Evolutionary conservation across 352 stramenopile species (phyloP), one percentile per base, ranked within the genome.

Genomic region (Poterioochromonas sp.): DNA sequence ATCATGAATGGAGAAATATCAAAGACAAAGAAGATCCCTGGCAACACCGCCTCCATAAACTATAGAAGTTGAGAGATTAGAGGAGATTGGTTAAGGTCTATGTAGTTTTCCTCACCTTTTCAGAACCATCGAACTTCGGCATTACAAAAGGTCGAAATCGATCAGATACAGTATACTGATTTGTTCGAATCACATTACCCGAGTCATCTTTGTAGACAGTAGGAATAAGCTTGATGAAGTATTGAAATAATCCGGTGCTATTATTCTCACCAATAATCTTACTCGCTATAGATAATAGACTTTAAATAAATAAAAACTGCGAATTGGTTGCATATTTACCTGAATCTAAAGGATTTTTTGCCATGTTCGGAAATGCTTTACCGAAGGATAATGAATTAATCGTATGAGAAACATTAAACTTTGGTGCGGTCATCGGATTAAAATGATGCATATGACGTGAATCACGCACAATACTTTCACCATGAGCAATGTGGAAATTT

Each of bases 1-100:
- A 94, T 92, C 90, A 97, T 85, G 80, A 99, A 91, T 3, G 95
- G 90, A 49, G 89, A 96, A 70, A 98, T 94, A 77, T 97, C 91
- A 87, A 98, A 98, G 79, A 93, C 89, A 80, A 99, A 96, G 73
- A 96, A 97, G 15, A 99, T 90, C 80, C 96, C 94, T 83, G 88
- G 86, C 70, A 90, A 76, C 79, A 79, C 58, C 40, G 49, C 35
- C 35, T 68, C 41, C 37, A 64, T 77, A 80, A 63, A 77, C 69
- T 18, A 51, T 79, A 43, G 78, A 74, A 69, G 29, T 18, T 79
- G 78, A 76, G 53, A 49, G 35, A 79, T 54, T 26, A 37, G 47
- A 44, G 53, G 40, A 39, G 79, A 82, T 41, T 85, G 79, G n/a
- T 83, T 69, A 12, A 82, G 85, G 32, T 87, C 82, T 51, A 87